phyloP scores from a whole-genome alignment of 805 yeast genomes.

The Candida endomychidarum region DNA sequence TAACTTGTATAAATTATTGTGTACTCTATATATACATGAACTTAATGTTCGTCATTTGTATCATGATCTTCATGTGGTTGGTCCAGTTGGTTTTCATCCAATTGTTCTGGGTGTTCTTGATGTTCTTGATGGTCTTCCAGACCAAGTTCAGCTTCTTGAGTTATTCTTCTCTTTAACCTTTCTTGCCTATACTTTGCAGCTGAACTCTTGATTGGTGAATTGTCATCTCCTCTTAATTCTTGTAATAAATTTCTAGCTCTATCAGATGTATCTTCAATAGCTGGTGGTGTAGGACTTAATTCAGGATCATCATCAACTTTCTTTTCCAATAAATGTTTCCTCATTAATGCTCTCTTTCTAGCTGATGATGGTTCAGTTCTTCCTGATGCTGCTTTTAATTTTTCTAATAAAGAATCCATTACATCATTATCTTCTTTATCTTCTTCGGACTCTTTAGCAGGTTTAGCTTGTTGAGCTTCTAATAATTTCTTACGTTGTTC shows the following conservation, averaged over 20 bases:
- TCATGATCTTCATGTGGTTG: too few species aligned
- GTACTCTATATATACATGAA: not conserved
- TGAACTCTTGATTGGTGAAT: slow-evolving; percentile 28
- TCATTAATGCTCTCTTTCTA: slow-evolving; percentile 73
- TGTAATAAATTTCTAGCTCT: slow-evolving; percentile 65
- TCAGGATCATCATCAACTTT: slow-evolving; percentile 11
- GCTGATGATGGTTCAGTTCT: slow-evolving; percentile 79
- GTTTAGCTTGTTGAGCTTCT: slow-evolving; percentile 41
- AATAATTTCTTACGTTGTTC: slow-evolving; percentile 72
- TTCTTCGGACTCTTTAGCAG: slow-evolving; percentile 26
- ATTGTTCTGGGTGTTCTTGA: too few species aligned
- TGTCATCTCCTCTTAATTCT: slow-evolving; percentile 50
- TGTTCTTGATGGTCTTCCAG: too few species aligned
- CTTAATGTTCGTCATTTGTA: slow-evolving; percentile 1
- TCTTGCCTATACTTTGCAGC: slow-evolving; percentile 46
- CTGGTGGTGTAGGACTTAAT: slow-evolving; percentile 10
- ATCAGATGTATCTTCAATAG: slow-evolving; percentile 9
- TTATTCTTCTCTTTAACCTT: slow-evolving; percentile 27
- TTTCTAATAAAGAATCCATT: slow-evolving; percentile 85
- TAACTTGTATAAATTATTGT: not conserved
- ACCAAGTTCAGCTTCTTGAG: slow-evolving; percentile 2
- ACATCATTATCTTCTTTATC: slow-evolving; percentile 45
- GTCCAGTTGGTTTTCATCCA: too few species aligned
- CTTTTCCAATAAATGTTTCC: slow-evolving; percentile 53
- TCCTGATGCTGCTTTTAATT: slow-evolving; percentile 79